These are phyloP conservation scores for Solanum dulcamara DNA, from an alignment of 257 asterid genomes.

Conservation along the genomic window DNA sequence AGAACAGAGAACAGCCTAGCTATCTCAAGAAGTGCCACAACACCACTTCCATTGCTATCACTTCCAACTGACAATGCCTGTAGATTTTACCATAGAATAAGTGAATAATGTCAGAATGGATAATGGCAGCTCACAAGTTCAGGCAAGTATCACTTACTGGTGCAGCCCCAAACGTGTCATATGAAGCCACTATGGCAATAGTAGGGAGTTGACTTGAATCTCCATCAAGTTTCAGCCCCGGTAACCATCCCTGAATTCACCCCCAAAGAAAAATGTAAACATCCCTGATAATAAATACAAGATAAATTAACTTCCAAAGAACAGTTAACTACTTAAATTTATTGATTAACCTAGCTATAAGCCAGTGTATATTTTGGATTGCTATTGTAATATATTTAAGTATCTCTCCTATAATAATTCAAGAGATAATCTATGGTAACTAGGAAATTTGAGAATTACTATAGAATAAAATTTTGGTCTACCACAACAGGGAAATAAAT, in stretches of 20 bases:
- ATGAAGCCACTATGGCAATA: slow-evolving; percentile 94
- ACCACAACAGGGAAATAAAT: neutral
- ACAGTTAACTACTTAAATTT: neutral
- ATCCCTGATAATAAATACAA: neutral
- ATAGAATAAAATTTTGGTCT: neutral
- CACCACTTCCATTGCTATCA: slow-evolving; percentile 96
- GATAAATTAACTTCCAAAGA: neutral
- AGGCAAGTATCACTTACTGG: slow-evolving; percentile 41
- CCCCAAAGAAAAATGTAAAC: neutral
- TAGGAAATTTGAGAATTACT: neutral
- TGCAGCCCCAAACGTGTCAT: slow-evolving; percentile 98
- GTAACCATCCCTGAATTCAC: slow-evolving; percentile 82
- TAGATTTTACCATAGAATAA: neutral
- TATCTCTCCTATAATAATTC: neutral
- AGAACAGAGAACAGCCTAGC: slow-evolving; percentile 84
- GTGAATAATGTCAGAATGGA: neutral
- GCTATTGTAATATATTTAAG: neutral
- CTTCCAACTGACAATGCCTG: slow-evolving; percentile 88
- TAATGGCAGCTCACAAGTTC: neutral
- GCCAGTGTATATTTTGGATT: neutral
- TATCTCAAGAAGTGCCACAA: slow-evolving; percentile 80
- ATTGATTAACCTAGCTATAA: neutral
- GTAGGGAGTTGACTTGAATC: slow-evolving; percentile 91
- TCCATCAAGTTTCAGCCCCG: slow-evolving; percentile 76
- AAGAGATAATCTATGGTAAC: neutral